phyloP scores from a whole-genome alignment of 2,329 filamentous ascomycete species.

The Fusarium miscanthi region DNA sequence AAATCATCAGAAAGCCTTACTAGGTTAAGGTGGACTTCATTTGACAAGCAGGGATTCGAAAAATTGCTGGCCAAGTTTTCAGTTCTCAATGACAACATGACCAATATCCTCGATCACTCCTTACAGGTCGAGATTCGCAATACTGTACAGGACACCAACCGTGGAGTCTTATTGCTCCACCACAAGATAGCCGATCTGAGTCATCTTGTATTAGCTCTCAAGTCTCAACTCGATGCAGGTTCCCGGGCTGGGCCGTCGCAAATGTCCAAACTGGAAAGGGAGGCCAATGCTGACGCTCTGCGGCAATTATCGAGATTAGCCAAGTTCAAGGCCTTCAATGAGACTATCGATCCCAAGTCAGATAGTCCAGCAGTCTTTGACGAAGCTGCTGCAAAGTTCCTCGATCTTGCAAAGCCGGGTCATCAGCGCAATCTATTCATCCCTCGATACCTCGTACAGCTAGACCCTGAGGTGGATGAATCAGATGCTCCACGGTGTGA shows the following conservation, averaged over 20 bases:
- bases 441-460: constrained; percentile 50
- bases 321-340: constrained; percentile 64
- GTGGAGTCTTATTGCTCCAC: constrained; percentile 59
- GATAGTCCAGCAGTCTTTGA: constrained; percentile 48
- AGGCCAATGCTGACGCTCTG: constrained; percentile 54
- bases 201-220: constrained; percentile 59
- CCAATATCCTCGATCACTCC: constrained; percentile 58
- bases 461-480: constrained; percentile 49
- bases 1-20: constrained; percentile 50
- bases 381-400: constrained; percentile 51
- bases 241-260: constrained; percentile 40
- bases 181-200: constrained; percentile 59
- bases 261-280: constrained; percentile 50
- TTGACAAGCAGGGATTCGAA: constrained; percentile 61
- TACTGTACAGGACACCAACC: constrained; percentile 60
- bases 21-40: constrained; percentile 58
- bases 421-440: constrained; percentile 50
- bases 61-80: constrained; percentile 57
- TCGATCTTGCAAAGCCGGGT: constrained; percentile 53
- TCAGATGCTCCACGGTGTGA: constrained; percentile 54
- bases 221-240: constrained; percentile 54
- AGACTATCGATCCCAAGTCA: constrained; percentile 55
- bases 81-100: constrained; percentile 60
- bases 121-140: constrained; percentile 60
- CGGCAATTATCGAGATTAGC: constrained; percentile 57